These are phyloP conservation scores for Lomentospora prolificans DNA, from an alignment of 2,329 filamentous ascomycete genomes.

Conservation along the genomic window DNA sequence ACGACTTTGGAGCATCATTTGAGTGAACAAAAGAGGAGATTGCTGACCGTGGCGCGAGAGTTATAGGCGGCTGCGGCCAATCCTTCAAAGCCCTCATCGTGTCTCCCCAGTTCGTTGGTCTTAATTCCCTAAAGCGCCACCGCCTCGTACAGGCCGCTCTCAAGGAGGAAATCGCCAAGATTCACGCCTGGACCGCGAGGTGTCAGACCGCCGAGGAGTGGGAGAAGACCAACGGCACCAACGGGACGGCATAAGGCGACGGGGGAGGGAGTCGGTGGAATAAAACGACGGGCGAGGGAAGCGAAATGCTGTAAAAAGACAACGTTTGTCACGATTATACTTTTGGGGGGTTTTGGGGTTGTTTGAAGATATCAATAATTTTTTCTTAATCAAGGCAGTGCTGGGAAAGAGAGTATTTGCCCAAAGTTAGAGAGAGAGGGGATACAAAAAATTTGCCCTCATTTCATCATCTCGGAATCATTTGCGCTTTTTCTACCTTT, in stretches of 20 bases:
- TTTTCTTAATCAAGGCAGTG: background rate
- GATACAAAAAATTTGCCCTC: background rate
- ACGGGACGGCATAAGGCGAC: conserved; percentile 32
- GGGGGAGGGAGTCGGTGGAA: conserved; percentile 24
- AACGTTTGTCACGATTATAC: background rate
- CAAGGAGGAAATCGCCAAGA: conserved; percentile 78
- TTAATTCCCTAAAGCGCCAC: conserved; percentile 73
- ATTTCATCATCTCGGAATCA: background rate
- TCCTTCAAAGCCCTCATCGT: conserved; percentile 51
- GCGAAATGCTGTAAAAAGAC: background rate
- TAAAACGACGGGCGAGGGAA: background rate
- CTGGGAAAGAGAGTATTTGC: background rate
- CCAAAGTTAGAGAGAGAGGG: background rate
- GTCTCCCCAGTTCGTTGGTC: conserved; percentile 58
- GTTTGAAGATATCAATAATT: background rate
- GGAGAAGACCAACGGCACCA: conserved; percentile 38
- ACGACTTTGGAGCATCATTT: too few species aligned
- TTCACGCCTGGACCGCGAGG: conserved; percentile 92
- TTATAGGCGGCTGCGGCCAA: conserved; percentile 49
- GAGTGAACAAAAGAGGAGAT: too few species aligned
- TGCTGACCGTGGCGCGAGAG: conserved; percentile 1
- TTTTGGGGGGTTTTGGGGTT: background rate
- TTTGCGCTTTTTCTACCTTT: background rate
- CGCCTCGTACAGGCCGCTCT: conserved; percentile 75
- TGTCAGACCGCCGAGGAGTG: conserved; percentile 89